Base-by-base conservation (phyloP, 2,329 filamentous ascomycete species). In the Calonectria hawksworthii region DNA sequence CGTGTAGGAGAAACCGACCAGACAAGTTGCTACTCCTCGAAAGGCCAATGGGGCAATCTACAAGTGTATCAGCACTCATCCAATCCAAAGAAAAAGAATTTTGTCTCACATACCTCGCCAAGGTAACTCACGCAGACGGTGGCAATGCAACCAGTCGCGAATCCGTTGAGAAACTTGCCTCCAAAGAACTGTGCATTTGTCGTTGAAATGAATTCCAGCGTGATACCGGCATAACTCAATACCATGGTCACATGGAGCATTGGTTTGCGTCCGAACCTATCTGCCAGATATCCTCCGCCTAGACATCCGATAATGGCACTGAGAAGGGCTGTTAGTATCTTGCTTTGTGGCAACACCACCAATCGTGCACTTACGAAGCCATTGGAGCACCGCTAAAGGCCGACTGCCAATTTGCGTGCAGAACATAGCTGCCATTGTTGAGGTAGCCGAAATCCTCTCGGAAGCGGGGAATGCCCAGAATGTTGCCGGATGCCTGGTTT, bases 381-480 rank as follows among this genome's bases (percentile, higher is more conserved):
- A 87, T 82, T 2, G 86, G 86, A 0, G 81, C 87, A 9, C 85
- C 86, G 36, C 83, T 83, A 74, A 88, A 88, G 5, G 87, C 86
- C 26, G 82, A 83, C 76, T 88, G 86, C 87, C 87, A 89, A 14
- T 84, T 83, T 2, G 86, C 83, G 14, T 84, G 78, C 9, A 88
- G 77, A 7, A 87, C 85, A 79, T 85, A 88, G 66, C 78, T 79
- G 0, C 81, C 84, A 0, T 83, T 80, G 65, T 81, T 86, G 6
- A 77, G 68, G 51, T 82, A 76, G 0, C 86, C 87, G 77, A 88
- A 88, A 74, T 88, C 86, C 71, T 88, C 83, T 41, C 86, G 82
- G 76, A 88, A 88, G 67, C 86, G 73, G 2, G 87, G 87, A n/a
- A 88, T 86, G 30, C 85, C 83, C 47, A 88, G 81, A 26, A 87